These are phyloP conservation scores for Erythrobasidium yunnanense DNA, from an alignment of 768 basidiomycete genomes.

Conservation along the genomic window DNA sequence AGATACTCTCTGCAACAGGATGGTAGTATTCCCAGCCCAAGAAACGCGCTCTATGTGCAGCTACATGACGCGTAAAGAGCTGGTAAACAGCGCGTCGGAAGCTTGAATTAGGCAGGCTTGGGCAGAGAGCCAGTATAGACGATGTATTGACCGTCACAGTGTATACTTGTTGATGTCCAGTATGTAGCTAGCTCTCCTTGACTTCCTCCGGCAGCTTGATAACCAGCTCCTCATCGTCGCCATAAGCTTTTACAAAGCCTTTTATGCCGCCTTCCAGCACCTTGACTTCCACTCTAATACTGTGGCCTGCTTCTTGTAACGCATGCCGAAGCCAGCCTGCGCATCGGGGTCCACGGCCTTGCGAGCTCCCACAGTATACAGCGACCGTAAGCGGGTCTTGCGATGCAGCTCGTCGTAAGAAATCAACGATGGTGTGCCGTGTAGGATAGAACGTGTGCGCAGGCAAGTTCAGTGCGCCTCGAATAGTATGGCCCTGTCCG, in stretches of 20 bases:
- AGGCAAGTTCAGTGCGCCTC: slow-evolving; percentile 46
- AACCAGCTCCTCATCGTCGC: slow-evolving; percentile 26
- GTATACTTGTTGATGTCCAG: too few relatives aligned
- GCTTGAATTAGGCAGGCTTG: too few relatives aligned
- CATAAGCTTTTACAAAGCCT: slow-evolving; percentile 29
- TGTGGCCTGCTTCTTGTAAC: slow-evolving; percentile 8
- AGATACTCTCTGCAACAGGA: too few relatives aligned
- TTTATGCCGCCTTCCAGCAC: slow-evolving; percentile 37
- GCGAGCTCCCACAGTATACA: slow-evolving; percentile 35
- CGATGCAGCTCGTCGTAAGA: neutral
- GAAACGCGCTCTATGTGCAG: too few relatives aligned
- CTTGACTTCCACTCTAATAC: slow-evolving; percentile 13
- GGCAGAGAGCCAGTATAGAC: too few relatives aligned
- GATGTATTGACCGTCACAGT: too few relatives aligned
- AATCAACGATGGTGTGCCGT: slow-evolving; percentile 27
- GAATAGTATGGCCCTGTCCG: slow-evolving; percentile 30
- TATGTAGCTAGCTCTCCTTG: slow-evolving; percentile 5
- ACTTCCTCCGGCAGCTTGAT: slow-evolving; percentile 27
- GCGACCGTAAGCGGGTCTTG: slow-evolving; percentile 29
- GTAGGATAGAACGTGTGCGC: slow-evolving; percentile 46
- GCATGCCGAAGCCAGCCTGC: slow-evolving; percentile 37
- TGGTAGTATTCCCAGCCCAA: too few relatives aligned
- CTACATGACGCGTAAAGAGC: too few relatives aligned
- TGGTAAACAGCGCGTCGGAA: too few relatives aligned
- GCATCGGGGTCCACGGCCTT: slow-evolving; percentile 33